Base-by-base conservation (phyloP, 2,329 filamentous ascomycete species). In the Xylaria sp. region DNA sequence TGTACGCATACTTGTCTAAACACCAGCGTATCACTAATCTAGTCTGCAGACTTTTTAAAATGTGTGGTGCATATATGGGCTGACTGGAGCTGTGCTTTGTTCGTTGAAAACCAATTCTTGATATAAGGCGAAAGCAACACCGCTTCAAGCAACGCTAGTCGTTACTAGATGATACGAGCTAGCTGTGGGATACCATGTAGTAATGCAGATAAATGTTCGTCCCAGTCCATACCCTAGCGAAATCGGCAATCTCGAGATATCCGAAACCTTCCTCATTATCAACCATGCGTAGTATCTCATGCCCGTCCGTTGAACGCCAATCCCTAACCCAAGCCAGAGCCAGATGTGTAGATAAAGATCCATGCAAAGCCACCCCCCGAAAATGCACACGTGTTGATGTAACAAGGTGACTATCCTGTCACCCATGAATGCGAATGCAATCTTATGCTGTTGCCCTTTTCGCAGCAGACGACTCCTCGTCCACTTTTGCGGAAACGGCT, bases 401-500 rank as follows among this genome's bases (percentile, higher is more conserved):
- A 42, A 67, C 9, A 53, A 56, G n/a, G 48, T 36, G 42, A 59
- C 51, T 53, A 30, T 48, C 62, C n/a, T 19, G 24, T 50, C 54
- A 54, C 14, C 27, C 30, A 30, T 30, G 54, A 60, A 65, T 57
- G 54, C 53, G n/a, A 54, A 70, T 58, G 54, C 61, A 65, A 62
- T 51, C 27, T 69, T 50, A 74, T 61, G 67, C 65, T 4, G 69
- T 61, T 59, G 64, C 59, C 17, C 64, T 19, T 42, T 68, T 67
- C 30, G 64, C 14, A 34, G 68, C 65, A 21, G 70, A 60, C 30
- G 73, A 79, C 64, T 84, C 83, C 68, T 79, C 80, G 70, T 84
- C 83, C 30, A 88, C 83, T 77, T 85, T 87, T 69, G 84, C 84
- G 0, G 88, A 87, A 69, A 92, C 85, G 54, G 84, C 81, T 78